Evolutionary conservation across 805 yeast species (phyloP), one percentile per base, ranked within the genome.

Genomic region (Candida gorgasii): DNA sequence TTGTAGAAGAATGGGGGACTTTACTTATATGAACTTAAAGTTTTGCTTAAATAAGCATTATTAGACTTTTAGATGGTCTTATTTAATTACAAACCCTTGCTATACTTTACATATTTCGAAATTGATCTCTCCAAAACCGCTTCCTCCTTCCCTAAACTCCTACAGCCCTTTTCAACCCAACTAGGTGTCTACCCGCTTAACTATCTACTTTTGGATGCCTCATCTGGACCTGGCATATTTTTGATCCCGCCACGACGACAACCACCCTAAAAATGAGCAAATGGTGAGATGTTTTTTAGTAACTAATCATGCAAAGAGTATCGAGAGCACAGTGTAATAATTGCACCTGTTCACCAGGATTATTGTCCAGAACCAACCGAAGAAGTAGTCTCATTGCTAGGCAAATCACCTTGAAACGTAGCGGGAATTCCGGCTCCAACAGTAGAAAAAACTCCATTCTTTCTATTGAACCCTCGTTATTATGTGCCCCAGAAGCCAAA

Each of bases 281-380:
- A 37, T 28, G 18, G 34, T 37, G 40, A 22, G 14, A 37, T 28
- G 35, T 37, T 30, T 37, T 28, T 28, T 35, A 14, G 24, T 12
- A n/a, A 7, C 24, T 15, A 24, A 26, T 4, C 5, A 41, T 42
- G 42, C 24, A 59, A 36, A 65, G 65, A 55, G 63, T 67, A 6
- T 48, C 63, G 11, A 61, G 76, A 53, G 71, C 66, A 11, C 72
- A 67, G 53, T 86, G 93, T 59, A 72, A 76, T 36, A 81, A 86
- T 65, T 86, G 95, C 67, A 84, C 89, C 2, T 86, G 95, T 59
- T 84, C 92, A 0, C 93, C 93, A 4, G 95, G 95, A 3, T 67
- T 86, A 33, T 62, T 86, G 36, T 80, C 89, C 22, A 73, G 95
- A 55, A 77, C 73, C 46, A 79, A 78, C 55, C 73, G 83, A 52